Evolutionary conservation across 768 basidiomycete species (phyloP).

Genomic region (Megacollybia marginata): DNA sequence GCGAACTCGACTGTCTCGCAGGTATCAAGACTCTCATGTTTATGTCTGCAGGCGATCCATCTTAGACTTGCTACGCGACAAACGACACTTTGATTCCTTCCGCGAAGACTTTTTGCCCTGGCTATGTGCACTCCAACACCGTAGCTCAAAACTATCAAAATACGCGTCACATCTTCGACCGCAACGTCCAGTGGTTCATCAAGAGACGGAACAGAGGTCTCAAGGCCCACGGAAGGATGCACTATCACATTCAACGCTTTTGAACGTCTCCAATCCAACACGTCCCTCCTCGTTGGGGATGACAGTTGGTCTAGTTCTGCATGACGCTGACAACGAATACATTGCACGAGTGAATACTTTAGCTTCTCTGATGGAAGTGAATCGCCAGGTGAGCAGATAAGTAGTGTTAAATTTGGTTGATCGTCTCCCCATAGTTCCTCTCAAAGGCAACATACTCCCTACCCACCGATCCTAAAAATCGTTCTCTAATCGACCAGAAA

Average conservation of each 20-base stretch:
- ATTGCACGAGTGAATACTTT: constrained; percentile 73
- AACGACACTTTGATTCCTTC: constrained; percentile 70
- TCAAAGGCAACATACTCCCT: constrained; percentile 42
- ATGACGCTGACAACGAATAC: constrained; percentile 36
- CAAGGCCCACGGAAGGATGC: too few relatives aligned
- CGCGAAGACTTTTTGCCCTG: constrained; percentile 90
- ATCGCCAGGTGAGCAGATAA: constrained; percentile 48
- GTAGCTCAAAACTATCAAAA: constrained; percentile 47
- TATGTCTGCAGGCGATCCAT: constrained; percentile 78
- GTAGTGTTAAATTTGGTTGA: constrained; percentile 1
- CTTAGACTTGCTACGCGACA: constrained; percentile 63
- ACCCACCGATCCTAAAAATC: constrained; percentile 54
- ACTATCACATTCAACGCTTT: too few relatives aligned
- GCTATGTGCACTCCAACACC: constrained; percentile 84
- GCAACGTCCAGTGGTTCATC: too few relatives aligned
- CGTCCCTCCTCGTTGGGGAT: too few relatives aligned
- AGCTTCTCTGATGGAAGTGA: constrained; percentile 70
- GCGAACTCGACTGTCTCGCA: constrained; percentile 56
- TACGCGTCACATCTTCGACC: constrained; percentile 30
- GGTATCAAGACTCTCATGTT: constrained; percentile 80
- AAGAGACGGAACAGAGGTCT: too few relatives aligned
- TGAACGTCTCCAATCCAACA: too few relatives aligned
- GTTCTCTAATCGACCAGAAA: constrained; percentile 67
- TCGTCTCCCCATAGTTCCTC: constrained; percentile 34
- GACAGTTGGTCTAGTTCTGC: constrained; percentile 33